These are phyloP conservation scores for Phytophthora sojae DNA, from an alignment of 352 stramenopile species.

Conservation along the genomic window DNA sequence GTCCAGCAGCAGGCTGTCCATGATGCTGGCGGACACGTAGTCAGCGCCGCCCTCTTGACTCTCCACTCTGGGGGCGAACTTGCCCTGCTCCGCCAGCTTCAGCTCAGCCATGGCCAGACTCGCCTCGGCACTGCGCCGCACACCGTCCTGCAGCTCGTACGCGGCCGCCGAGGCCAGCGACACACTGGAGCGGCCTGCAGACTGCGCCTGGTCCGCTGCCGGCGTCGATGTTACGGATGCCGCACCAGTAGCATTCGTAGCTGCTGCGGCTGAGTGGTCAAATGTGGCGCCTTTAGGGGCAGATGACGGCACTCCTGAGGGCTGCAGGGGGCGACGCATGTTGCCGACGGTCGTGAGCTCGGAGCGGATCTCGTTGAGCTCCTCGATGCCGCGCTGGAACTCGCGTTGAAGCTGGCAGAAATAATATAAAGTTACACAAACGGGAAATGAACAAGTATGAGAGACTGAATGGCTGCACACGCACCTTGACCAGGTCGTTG, in stretches of 20 bases:
- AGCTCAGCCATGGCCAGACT: constrained; percentile 72
- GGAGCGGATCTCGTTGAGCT: constrained; percentile 83
- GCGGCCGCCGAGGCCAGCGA: constrained; percentile 42
- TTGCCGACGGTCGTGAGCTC: constrained; percentile 78
- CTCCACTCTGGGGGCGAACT: constrained; percentile 65
- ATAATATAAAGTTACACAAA: not conserved
- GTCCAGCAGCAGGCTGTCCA: constrained; percentile 78
- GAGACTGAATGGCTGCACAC: not conserved
- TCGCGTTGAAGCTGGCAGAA: constrained; percentile 66
- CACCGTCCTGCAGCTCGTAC: constrained; percentile 35
- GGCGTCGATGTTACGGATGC: not conserved
- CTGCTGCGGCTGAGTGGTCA: constrained; percentile 11
- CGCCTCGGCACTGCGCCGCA: constrained; percentile 47
- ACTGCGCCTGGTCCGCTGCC: not conserved
- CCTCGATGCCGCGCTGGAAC: constrained; percentile 79
- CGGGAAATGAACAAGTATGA: not conserved
- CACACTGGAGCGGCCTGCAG: constrained; percentile 44
- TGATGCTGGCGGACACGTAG: constrained; percentile 84
- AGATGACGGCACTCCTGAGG: constrained; percentile 22
- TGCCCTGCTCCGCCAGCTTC: constrained; percentile 59
- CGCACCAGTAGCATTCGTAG: not conserved
- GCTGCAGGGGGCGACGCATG: constrained; percentile 65
- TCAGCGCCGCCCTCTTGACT: constrained; percentile 77
- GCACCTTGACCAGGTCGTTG: constrained; percentile 79
- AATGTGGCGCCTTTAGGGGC: constrained; percentile 5